A percentile compares a stretch with the other conserved stretches of the same genome.
These are phyloP conservation scores for Calonectria leucothoes DNA, from an alignment of 2,329 filamentous ascomycete genomes.

Conservation along the genomic window DNA sequence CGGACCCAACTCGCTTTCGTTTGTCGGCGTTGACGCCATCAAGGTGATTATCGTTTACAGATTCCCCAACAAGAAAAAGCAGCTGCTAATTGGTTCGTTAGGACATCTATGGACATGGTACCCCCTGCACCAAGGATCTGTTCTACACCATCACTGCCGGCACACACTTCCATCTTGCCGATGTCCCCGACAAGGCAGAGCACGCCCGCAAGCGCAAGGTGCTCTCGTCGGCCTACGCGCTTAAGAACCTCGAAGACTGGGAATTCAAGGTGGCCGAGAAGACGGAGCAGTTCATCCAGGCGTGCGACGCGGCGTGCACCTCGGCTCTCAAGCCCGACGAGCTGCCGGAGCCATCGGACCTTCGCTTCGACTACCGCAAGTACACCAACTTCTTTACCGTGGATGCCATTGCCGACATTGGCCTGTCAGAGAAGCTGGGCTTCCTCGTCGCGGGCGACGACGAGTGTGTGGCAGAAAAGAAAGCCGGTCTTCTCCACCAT, in stretches of 20 bases:
- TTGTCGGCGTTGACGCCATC: constrained; percentile 34
- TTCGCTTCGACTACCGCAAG: constrained; percentile 63
- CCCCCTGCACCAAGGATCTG: constrained; percentile 61
- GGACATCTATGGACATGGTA: constrained; percentile 58
- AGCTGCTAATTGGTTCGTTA: background rate
- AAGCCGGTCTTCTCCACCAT: constrained; percentile 58
- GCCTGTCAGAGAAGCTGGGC: constrained; percentile 60
- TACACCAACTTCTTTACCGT: constrained; percentile 67
- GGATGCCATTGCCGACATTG: constrained; percentile 68
- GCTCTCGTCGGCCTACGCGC: constrained; percentile 61
- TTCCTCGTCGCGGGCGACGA: constrained; percentile 63
- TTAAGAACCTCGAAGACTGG: constrained; percentile 66
- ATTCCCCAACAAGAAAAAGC: background rate
- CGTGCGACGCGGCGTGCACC: constrained; percentile 57
- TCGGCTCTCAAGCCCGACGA: constrained; percentile 45
- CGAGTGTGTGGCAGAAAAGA: constrained; percentile 52
- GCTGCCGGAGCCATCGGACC: constrained; percentile 47
- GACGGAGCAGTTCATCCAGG: constrained; percentile 55
- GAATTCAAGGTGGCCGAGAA: constrained; percentile 67
- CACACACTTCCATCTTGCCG: constrained; percentile 62
- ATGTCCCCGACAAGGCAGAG: constrained; percentile 63
- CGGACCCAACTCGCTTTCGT: constrained; percentile 42
- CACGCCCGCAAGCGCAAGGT: constrained; percentile 64
- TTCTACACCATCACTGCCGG: constrained; percentile 58
- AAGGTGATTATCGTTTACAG: constrained; percentile 10